Percentiles rank a stretch among this genome's conserved stretches.
phyloP scores from a whole-genome alignment of 2,329 filamentous ascomycete genomes.

The Fusarium anthophilum region DNA sequence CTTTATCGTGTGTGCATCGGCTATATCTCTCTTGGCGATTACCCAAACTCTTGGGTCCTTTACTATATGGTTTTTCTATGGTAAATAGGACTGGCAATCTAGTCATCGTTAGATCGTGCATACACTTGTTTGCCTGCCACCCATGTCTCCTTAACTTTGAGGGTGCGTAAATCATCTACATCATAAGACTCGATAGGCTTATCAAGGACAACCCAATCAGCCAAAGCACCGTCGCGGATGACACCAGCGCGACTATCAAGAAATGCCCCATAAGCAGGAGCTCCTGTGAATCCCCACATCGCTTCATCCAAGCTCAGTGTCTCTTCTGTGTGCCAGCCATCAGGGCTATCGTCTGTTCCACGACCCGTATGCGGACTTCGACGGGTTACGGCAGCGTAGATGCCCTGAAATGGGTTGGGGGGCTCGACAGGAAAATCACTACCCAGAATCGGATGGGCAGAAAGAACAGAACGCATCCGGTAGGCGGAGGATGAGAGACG shows the following conservation, averaged over 20 bases:
- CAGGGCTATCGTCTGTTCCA: constrained; percentile 55
- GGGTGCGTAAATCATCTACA: constrained; percentile 61
- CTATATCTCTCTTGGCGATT: neutral
- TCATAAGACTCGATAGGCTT: constrained; percentile 60
- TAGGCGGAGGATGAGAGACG: constrained; percentile 69
- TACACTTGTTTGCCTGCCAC: constrained; percentile 67
- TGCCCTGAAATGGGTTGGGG: constrained; percentile 72
- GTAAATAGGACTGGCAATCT: neutral
- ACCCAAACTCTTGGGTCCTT: neutral
- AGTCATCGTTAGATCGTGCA: neutral
- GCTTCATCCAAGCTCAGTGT: constrained; percentile 67
- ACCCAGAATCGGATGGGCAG: constrained; percentile 65
- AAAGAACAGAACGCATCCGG: constrained; percentile 70
- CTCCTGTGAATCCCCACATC: constrained; percentile 68
- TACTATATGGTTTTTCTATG: neutral
- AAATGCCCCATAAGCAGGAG: constrained; percentile 67
- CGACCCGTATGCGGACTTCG: constrained; percentile 66
- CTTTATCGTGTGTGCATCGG: neutral
- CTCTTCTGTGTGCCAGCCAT: constrained; percentile 70
- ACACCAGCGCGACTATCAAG: constrained; percentile 67
- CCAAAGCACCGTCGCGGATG: constrained; percentile 68
- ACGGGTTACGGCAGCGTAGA: constrained; percentile 73
- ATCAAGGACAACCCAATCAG: constrained; percentile 78
- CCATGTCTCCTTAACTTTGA: constrained; percentile 74
- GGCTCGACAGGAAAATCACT: constrained; percentile 79